A percentile compares a stretch with the other conserved stretches of the same genome.
Evolutionary conservation across 202 grass and related monocot genomes (phyloP).

Genomic region (Dendrocalamus latiflorus): DNA sequence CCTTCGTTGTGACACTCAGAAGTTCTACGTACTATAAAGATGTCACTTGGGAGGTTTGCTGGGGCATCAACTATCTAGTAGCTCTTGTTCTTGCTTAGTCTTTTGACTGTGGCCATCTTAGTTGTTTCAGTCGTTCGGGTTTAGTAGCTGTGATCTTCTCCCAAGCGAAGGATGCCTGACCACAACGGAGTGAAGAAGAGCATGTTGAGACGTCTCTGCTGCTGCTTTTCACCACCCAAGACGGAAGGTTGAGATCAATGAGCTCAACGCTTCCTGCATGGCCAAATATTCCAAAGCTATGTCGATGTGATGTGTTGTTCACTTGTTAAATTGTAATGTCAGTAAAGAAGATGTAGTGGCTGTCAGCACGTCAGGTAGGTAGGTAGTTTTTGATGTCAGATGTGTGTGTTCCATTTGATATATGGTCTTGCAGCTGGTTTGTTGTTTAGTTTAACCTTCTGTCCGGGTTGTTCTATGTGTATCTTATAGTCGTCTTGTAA

Average conservation of each 20-base stretch:
- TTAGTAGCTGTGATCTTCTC: not conserved
- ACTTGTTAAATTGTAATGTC: not conserved
- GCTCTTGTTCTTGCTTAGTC: not conserved
- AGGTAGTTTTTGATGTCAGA: no score
- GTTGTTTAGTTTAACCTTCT: not conserved
- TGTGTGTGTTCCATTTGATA: not conserved
- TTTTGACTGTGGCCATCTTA: no score
- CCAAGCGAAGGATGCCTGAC: not conserved
- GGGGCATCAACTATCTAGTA: not conserved
- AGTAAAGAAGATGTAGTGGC: no score
- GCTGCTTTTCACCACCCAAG: slow-evolving; percentile 17
- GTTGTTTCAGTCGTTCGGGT: no score
- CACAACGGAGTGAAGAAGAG: not conserved
- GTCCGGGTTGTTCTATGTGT: not conserved
- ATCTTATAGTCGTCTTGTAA: no score
- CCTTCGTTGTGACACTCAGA: no score
- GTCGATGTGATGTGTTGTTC: not conserved
- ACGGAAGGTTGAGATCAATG: not conserved
- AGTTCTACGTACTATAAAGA: no score
- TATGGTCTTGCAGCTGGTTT: not conserved
- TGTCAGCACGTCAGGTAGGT: no score
- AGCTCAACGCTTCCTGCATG: not conserved
- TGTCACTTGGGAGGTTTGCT: not conserved
- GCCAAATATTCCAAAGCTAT: not conserved
- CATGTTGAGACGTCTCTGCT: not conserved